phyloP scores from a whole-genome alignment of 2,329 filamentous ascomycete genomes.

The Cladosporium sp. region DNA sequence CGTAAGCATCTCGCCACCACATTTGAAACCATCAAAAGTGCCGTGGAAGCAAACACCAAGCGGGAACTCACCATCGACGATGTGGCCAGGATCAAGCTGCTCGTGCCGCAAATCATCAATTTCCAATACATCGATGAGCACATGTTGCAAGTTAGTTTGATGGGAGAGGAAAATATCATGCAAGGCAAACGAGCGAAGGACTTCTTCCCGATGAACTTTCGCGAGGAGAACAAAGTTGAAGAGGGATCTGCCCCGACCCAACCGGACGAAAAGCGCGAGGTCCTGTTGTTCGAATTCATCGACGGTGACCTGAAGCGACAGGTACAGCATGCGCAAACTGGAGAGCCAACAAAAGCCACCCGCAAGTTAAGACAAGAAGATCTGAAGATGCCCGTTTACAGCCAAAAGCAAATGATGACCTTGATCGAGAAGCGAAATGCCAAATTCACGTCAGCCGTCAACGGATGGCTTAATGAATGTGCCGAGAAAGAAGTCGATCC shows the following conservation, averaged over 20 bases:
- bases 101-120: slow-evolving; percentile 72
- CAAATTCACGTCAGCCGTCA: slow-evolving; percentile 75
- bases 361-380: slow-evolving; percentile 70
- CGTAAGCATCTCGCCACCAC: slow-evolving; percentile 90
- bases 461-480: slow-evolving; percentile 71
- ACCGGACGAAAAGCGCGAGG: slow-evolving; percentile 47
- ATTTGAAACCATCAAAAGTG: slow-evolving; percentile 77
- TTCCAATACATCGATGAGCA: slow-evolving; percentile 85
- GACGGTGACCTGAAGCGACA: slow-evolving; percentile 87
- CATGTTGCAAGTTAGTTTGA: slow-evolving; percentile 73
- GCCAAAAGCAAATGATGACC: slow-evolving; percentile 84
- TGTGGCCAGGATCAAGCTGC: slow-evolving; percentile 72
- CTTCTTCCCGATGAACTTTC: slow-evolving; percentile 40
- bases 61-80: slow-evolving; percentile 67
- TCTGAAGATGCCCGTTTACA: slow-evolving; percentile 86
- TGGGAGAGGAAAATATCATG: slow-evolving; percentile 63
- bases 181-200: slow-evolving; percentile 52
- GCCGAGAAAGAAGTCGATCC: slow-evolving; percentile 61
- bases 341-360: slow-evolving; percentile 63
- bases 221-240: slow-evolving; percentile 31
- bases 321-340: slow-evolving; percentile 66
- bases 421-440: slow-evolving; percentile 85
- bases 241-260: slow-evolving; percentile 21
- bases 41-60: slow-evolving; percentile 79
- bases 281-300: slow-evolving; percentile 86